Evolutionary conservation across 2,329 filamentous ascomycete species (phyloP).

Genomic region (Chaetomiaceae sp.): DNA sequence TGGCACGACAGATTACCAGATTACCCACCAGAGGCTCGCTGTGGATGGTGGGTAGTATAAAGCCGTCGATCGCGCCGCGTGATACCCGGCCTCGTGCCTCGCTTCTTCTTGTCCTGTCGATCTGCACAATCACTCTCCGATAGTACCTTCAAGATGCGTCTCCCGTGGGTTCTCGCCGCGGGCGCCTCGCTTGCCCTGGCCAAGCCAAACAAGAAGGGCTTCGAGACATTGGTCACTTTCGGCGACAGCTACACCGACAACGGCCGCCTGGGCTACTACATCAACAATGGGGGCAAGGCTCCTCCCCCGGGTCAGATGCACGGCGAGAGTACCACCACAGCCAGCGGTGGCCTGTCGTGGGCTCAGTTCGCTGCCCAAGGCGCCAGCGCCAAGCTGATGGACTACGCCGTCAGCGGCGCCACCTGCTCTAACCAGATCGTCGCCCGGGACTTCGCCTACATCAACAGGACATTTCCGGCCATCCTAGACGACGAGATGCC

Average conservation of each 20-base stretch:
- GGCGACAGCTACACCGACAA: conserved; percentile 77
- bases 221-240: conserved; percentile 64
- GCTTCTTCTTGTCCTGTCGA: neutral
- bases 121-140: neutral
- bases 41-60: neutral
- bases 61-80: neutral
- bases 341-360: conserved; percentile 66
- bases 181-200: conserved; percentile 21
- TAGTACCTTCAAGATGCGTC: conserved; percentile 19
- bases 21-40: conserved; percentile 13
- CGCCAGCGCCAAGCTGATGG: conserved; percentile 52
- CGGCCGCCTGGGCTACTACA: conserved; percentile 61
- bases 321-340: conserved; percentile 46
- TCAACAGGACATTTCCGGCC: conserved; percentile 56
- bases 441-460: conserved; percentile 47
- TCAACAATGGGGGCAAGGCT: conserved; percentile 49
- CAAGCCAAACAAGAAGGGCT: conserved; percentile 29
- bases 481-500: conserved; percentile 59
- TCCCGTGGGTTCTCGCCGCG: conserved; percentile 22
- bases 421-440: conserved; percentile 68
- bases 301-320: conserved; percentile 57
- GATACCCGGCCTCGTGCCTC: neutral
- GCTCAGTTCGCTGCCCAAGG: conserved; percentile 60
- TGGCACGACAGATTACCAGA: conserved; percentile 25
- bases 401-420: conserved; percentile 71